These are phyloP conservation scores for Linum tenue DNA, from an alignment of 345 rosid species.

Conservation along the genomic window DNA sequence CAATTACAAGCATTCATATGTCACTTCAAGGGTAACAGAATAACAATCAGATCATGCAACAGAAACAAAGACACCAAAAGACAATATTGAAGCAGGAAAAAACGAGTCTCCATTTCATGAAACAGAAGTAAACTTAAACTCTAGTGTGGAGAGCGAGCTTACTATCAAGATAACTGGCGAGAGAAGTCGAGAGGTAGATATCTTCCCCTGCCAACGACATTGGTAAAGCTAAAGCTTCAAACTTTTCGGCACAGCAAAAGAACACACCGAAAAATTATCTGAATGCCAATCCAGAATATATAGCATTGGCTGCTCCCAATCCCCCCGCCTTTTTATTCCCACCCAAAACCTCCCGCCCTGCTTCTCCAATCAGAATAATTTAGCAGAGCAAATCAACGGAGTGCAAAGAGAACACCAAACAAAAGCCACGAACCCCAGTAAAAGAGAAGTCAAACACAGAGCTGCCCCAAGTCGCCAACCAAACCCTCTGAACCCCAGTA, in stretches of 20 bases:
- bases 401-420: not conserved
- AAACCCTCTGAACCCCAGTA: not conserved
- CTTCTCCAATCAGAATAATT: not conserved
- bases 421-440: not conserved
- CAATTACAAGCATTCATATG: too few species aligned
- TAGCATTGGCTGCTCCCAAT: conserved; percentile 22
- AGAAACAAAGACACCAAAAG: not conserved
- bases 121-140: not conserved
- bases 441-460: not conserved
- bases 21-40: too few species aligned
- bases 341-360: too few species aligned
- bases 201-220: conserved; percentile 88
- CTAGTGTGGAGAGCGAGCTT: conserved; percentile 16
- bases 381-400: not conserved
- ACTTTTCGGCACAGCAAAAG: conserved; percentile 11
- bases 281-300: conserved; percentile 3
- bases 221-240: conserved; percentile 15
- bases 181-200: conserved; percentile 76
- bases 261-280: conserved; percentile 7
- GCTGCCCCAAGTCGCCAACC: not conserved
- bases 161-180: conserved; percentile 88
- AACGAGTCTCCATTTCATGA: not conserved
- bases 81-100: not conserved
- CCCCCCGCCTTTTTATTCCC: too few species aligned
- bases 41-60: too few species aligned